Conservation (phyloP, 306 rosid genomes). For the Cucumis hystrix region DNA sequence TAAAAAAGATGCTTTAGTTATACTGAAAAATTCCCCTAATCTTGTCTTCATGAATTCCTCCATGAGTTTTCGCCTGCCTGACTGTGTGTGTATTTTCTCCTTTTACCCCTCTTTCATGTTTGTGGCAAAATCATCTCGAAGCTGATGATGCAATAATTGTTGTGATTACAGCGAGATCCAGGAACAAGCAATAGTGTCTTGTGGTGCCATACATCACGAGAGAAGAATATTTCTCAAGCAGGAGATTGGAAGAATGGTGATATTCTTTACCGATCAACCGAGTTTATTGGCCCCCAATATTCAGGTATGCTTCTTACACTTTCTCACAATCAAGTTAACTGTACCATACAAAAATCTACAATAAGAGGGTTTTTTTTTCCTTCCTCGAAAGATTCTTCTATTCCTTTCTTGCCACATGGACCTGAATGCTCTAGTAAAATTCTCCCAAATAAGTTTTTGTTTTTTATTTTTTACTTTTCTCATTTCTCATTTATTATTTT, state of each 20-base stretch:
- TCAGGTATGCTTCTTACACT: conserved; percentile 42
- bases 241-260: conserved; percentile 96
- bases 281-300: conserved; percentile 93
- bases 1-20: background rate
- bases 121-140: conserved; percentile 11
- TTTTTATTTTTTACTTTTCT: no score
- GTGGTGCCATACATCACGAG: conserved; percentile 83
- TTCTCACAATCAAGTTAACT: no score
- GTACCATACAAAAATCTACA: no score
- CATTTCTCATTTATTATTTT: no score
- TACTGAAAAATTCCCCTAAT: background rate
- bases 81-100: background rate
- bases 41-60: background rate
- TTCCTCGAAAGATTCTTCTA: no score
- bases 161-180: conserved; percentile 78
- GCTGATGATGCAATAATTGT: conserved; percentile 12
- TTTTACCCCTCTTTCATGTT: background rate
- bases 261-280: conserved; percentile 91
- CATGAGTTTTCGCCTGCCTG: background rate
- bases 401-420: no score
- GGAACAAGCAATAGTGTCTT: conserved; percentile 73
- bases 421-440: no score
- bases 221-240: conserved; percentile 94
- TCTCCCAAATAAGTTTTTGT: no score
- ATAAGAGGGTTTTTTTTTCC: no score